A percentile compares a stretch with the other conserved stretches of the same genome.
Conservation (phyloP, 257 asterid species). For the Linderniella brevidens region DNA sequence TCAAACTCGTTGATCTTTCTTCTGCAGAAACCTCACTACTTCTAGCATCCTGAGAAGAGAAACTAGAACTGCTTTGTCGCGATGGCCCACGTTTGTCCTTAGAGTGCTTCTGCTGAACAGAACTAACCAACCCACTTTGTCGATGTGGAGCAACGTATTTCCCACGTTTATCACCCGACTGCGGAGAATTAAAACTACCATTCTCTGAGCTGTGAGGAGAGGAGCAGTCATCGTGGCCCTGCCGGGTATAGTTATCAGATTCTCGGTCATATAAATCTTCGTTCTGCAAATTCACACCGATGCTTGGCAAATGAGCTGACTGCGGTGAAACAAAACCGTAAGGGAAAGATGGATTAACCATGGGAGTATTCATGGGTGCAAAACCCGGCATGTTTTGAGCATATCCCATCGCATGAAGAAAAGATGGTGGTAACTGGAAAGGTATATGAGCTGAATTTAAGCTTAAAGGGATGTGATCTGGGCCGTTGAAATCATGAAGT, state of each 20-base stretch:
- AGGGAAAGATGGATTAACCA: constrained; percentile 38
- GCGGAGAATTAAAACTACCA: constrained; percentile 37
- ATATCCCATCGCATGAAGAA: constrained; percentile 73
- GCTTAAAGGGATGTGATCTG: constrained; percentile 48
- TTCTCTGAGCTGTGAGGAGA: constrained; percentile 34
- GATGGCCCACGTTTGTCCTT: constrained; percentile 43
- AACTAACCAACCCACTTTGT: constrained; percentile 25
- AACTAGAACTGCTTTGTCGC: constrained; percentile 34
- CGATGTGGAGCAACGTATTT: constrained; percentile 57
- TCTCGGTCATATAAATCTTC: constrained; percentile 57
- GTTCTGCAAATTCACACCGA: constrained; percentile 34
- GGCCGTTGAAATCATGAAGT: constrained; percentile 61
- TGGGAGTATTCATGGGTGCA: constrained; percentile 31
- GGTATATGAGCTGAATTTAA: constrained; percentile 53
- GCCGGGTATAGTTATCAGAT: constrained; percentile 46
- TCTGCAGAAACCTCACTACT: constrained; percentile 35
- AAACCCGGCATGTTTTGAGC: constrained; percentile 56
- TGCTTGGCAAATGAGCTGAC: constrained; percentile 39
- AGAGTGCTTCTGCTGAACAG: constrained; percentile 35
- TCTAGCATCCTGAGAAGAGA: constrained; percentile 36
- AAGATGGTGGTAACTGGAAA: constrained; percentile 60
- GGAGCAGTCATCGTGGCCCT: constrained; percentile 43
- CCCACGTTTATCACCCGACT: constrained; percentile 37
- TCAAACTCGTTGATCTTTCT: constrained; percentile 34
- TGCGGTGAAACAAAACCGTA: constrained; percentile 53